Percentiles rank a stretch among this genome's conserved stretches.
Conservation (phyloP, 306 rosid species). For the Gastrolobium villosum region DNA sequence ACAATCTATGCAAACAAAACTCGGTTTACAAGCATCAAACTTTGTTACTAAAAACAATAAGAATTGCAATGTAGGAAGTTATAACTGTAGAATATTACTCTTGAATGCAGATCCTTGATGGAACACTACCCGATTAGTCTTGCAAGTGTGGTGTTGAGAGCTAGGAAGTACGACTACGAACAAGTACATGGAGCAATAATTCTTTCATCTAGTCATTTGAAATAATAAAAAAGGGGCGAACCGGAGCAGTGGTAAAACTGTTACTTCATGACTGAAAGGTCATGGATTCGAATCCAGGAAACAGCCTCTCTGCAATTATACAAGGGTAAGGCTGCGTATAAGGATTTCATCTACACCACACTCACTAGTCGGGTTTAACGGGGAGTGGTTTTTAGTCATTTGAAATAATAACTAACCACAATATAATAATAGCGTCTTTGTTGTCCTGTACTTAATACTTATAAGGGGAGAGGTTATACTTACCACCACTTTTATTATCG, state of each 20-base stretch:
- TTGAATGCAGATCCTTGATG: slow-evolving; percentile 5
- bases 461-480: not conserved
- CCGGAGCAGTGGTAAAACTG: too few species aligned
- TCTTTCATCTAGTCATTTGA: not conserved
- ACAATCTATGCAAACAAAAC: too few species aligned
- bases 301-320: too few species aligned
- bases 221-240: too few species aligned
- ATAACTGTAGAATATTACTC: not conserved
- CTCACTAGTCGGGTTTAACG: too few species aligned
- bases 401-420: not conserved
- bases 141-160: not conserved
- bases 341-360: too few species aligned
- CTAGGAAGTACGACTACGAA: not conserved
- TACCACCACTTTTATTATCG: not conserved
- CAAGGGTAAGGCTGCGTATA: too few species aligned
- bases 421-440: not conserved
- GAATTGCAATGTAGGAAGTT: not conserved
- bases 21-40: not conserved
- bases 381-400: slow-evolving; percentile 25
- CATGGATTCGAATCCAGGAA: too few species aligned
- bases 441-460: not conserved
- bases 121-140: not conserved
- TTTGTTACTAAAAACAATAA: not conserved
- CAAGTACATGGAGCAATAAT: not conserved
- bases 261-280: too few species aligned